Evolutionary conservation across 2,329 filamentous ascomycete genomes (phyloP), one percentile per base, ranked within the genome.

Genomic region (Aspergillus viridinutans): DNA sequence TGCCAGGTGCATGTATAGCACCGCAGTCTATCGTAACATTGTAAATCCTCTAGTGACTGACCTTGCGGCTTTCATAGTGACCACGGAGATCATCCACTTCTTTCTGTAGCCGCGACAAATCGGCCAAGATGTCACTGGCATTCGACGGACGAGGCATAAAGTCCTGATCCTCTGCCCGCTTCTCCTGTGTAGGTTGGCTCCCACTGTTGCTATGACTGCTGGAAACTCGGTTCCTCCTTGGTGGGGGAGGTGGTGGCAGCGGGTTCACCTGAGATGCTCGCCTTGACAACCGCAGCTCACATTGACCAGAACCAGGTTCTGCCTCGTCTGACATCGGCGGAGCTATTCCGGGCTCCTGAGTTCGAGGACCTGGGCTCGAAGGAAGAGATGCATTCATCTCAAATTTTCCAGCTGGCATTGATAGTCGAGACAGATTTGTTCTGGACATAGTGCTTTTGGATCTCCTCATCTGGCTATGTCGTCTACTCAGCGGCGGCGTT

Each of bases 81-180:
- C 72, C 74, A 20, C 74, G 69, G 43, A 76, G 67, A 57, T 75
- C 88, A 73, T 93, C 89, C 42, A 93, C 89, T 67, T 93, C 90
- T 67, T 83, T 82, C 73, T 90, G 89, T 60, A 93, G 73, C 23
- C 85, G 85, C 49, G 84, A 83, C 55, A 93, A 73, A 69, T 92
- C 88, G 1, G 88, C 88, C 62, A 93, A 72, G 58, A 92, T 90
- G 67, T 89, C 83, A 45, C 73, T 72, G 1, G 77, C 74, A 53
- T 75, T 73, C 9, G 75, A 76, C 62, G 56, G 77, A 69, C 67
- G 78, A 68, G 64, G 64, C 29, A 69, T 57, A 32, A 69, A 58
- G 43, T 58, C 58, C 52, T 68, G 55, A 53, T 67, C 50, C 47
- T 67, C 50, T 58, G 65, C 38, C 43, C 61, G 59, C 42, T 65